These are phyloP conservation scores for Wickerhamiella brachini DNA, from an alignment of 805 yeast species.

Conservation along the genomic window DNA sequence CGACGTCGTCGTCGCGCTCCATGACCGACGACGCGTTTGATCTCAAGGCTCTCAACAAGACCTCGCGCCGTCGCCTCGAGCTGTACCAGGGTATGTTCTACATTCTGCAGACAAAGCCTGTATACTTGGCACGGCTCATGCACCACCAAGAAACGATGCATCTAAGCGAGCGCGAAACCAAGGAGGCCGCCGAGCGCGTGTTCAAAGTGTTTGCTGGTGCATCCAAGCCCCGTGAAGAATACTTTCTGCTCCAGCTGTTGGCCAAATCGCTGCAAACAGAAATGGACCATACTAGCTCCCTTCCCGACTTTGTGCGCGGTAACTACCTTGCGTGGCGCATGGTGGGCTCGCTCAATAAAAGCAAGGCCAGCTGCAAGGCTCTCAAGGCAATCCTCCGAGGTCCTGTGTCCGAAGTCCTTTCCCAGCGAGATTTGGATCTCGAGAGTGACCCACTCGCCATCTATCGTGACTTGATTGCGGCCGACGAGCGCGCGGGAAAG, in stretches of 20 bases:
- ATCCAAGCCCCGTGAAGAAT: slow-evolving; percentile 53
- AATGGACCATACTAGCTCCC: slow-evolving; percentile 6
- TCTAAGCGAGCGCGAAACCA: slow-evolving; percentile 23
- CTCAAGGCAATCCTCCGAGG: slow-evolving; percentile 27
- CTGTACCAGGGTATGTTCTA: slow-evolving; percentile 68
- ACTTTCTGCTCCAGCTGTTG: slow-evolving; percentile 46
- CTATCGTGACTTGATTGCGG: slow-evolving; percentile 16
- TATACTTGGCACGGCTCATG: slow-evolving; percentile 47
- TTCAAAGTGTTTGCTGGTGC: slow-evolving; percentile 25
- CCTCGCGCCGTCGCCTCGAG: slow-evolving; percentile 38
- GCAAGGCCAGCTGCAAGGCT: slow-evolving; percentile 24
- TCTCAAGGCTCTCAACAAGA: slow-evolving; percentile 26
- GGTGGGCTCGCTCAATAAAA: slow-evolving; percentile 27
- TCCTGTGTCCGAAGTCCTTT: slow-evolving; percentile 21
- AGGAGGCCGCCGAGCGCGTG: slow-evolving; percentile 21
- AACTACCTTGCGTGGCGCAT: slow-evolving; percentile 32
- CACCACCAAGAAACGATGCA: slow-evolving; percentile 16
- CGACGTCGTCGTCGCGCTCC: slow-evolving; percentile 5
- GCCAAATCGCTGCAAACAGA: slow-evolving; percentile 14
- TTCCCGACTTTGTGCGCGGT: slow-evolving; percentile 14
- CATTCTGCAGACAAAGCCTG: slow-evolving; percentile 70
- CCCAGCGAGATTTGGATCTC: slow-evolving; percentile 36
- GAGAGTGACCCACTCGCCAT: slow-evolving; percentile 63
- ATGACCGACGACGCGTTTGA: slow-evolving; percentile 20
- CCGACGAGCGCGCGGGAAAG: slow-evolving; percentile 14